Percentiles rank a stretch among this genome's conserved stretches.
phyloP scores from a whole-genome alignment of 495 filamentous ascomycete species.

The Hypomontagnella monticulosa region DNA sequence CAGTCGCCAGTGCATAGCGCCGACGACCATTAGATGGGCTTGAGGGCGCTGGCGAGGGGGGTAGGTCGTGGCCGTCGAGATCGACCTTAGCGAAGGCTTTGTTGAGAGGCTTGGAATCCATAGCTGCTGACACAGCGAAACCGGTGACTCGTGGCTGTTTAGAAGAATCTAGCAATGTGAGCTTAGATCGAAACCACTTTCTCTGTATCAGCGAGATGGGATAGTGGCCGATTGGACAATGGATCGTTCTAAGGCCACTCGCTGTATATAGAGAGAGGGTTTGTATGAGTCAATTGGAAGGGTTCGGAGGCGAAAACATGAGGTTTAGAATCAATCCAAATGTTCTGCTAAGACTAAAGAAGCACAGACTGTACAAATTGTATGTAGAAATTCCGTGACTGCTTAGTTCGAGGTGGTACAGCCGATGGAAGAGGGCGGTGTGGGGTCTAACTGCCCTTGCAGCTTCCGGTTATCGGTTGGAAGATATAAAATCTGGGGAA shows the following conservation, averaged over 20 bases:
- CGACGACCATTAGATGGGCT: constrained; percentile 83
- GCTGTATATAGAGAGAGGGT: background rate
- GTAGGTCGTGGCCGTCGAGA: constrained; percentile 87
- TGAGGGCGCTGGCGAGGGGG: constrained; percentile 93
- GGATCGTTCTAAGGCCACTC: background rate
- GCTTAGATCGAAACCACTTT: constrained; percentile 9
- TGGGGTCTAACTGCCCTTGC: constrained; percentile 33
- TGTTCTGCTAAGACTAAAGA: constrained; percentile 8
- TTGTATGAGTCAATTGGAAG: constrained; percentile 19
- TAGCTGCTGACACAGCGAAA: constrained; percentile 25
- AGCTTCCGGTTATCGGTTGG: constrained; percentile 42
- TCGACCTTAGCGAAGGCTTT: constrained; percentile 81
- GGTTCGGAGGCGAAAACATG: constrained; percentile 4
- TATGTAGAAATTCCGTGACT: constrained; percentile 37
- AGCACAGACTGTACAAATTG: constrained; percentile 6
- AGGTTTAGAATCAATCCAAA: no score
- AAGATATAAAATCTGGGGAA: constrained; percentile 40
- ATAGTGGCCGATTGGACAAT: constrained; percentile 9
- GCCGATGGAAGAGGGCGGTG: constrained; percentile 28
- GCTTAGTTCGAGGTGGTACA: constrained; percentile 37
- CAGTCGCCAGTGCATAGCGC: constrained; percentile 90
- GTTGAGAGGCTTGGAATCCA: constrained; percentile 55
- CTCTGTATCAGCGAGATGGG: constrained; percentile 7
- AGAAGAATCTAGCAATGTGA: constrained; percentile 8
- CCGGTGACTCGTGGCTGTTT: constrained; percentile 13